Evolutionary conservation across 441 rosid genomes (phyloP).

Genomic region (Populus hybrid): DNA sequence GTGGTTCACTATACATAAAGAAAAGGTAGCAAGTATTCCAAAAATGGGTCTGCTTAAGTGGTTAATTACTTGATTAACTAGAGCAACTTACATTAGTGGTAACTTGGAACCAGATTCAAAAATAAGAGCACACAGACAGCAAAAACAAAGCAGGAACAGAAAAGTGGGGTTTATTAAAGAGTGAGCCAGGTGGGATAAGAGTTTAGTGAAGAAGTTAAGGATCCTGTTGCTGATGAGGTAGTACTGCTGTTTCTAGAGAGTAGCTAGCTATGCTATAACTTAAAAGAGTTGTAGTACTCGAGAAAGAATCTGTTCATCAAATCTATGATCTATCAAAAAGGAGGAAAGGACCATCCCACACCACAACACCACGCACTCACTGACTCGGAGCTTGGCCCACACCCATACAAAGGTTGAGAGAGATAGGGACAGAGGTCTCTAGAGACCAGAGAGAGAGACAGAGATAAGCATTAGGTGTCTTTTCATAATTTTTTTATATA

Average conservation of each 20-base stretch:
- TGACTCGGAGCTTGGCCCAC: background rate
- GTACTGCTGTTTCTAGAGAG: background rate
- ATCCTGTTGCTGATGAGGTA: no score
- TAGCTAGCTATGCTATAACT: background rate
- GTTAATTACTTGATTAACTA: background rate
- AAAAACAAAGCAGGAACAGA: no score
- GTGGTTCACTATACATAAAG: background rate
- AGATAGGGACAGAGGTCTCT: background rate
- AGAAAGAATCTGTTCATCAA: background rate
- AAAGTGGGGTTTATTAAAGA: no score
- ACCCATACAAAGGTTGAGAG: background rate
- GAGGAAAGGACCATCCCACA: background rate
- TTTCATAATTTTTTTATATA: no score
- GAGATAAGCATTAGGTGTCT: no score
- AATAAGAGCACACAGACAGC: no score
- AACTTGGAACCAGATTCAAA: no score
- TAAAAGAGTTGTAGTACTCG: no score
- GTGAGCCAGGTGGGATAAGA: no score
- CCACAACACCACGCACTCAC: background rate
- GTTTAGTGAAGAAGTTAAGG: no score
- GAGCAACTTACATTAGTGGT: no score
- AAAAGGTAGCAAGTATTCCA: background rate
- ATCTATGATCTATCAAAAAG: background rate
- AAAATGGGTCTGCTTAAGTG: background rate
- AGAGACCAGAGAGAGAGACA: background rate